phyloP scores from a whole-genome alignment of 2,329 filamentous ascomycete species.

The Phialophora macrospora region DNA sequence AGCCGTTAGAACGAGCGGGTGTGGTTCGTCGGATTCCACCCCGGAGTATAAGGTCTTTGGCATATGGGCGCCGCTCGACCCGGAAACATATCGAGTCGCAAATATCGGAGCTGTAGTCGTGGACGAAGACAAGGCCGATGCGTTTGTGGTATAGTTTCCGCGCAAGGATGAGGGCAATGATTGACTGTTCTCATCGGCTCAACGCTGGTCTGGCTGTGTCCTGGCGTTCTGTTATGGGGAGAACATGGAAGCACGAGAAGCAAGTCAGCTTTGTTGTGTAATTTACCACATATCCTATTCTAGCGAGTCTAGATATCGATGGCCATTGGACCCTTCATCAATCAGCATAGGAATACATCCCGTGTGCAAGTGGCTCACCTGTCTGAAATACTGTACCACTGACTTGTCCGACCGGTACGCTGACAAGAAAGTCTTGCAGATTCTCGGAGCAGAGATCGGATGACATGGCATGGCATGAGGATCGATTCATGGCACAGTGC shows the following conservation, averaged over 20 bases:
- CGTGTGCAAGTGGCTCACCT: too few relatives aligned
- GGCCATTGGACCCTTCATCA: too few relatives aligned
- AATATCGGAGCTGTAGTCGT: background rate
- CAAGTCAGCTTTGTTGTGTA: background rate
- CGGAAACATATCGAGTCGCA: background rate
- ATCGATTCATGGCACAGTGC: too few relatives aligned
- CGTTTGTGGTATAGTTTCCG: background rate
- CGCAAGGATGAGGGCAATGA: background rate
- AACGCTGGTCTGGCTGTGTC: background rate
- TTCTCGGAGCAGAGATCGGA: too few relatives aligned
- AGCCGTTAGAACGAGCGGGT: background rate
- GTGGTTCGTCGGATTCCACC: background rate
- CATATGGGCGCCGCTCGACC: background rate
- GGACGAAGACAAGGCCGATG: background rate
- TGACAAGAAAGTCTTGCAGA: too few relatives aligned
- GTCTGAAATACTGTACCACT: too few relatives aligned
- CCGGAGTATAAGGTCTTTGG: background rate
- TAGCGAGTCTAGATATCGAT: too few relatives aligned
- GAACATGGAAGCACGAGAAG: background rate
- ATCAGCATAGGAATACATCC: too few relatives aligned
- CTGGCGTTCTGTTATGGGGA: background rate
- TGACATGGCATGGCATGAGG: too few relatives aligned
- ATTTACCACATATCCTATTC: too few relatives aligned
- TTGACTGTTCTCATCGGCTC: background rate
- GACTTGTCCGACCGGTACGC: too few relatives aligned